Base-by-base conservation (phyloP, 2,329 filamentous ascomycete genomes). In the Cladophialophora bantiana region DNA sequence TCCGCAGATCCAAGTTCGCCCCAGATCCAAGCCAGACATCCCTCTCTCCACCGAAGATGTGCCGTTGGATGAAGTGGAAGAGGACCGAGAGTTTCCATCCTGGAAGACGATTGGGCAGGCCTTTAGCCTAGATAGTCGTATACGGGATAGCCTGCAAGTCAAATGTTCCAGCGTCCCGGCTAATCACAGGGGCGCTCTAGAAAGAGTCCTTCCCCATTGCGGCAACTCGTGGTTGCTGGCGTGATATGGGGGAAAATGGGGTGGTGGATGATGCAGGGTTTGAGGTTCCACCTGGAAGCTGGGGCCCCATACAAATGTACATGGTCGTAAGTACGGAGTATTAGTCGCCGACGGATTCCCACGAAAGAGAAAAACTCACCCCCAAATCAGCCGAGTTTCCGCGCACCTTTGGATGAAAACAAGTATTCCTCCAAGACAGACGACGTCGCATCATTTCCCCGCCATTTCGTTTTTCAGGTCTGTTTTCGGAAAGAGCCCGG, bases 401-500 rank as follows among this genome's bases (percentile, higher is more conserved):
- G 40, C 45, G 4, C 15, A 18, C 10, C 20, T 26, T 13, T 5
- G 26, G 26, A 26, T 26, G 26, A 3, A 26, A 26, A 26, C 26
- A 26, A 26, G 2, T 26, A 26, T 26, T 26, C 26, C 7, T 31
- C 20, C 20, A 10, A 50, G 18, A 31, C 9, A 50, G 18, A 31
- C 9, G 26, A 50, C 7, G 45, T 50, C 18, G 45, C 20, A 50
- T 50, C 26, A 26, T 26, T 15, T n/a, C 40, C 15, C n/a, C 13
- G 40, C 10, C 3, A 6, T 26, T 26, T 50, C 40, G 1, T 3
- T 50, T 18, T 12, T 20, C 9, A 50, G 10, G 7, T 50, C 45
- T 50, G 18, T 10, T 50, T 50, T 26, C 10, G 45, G 45, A 50
- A 50, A 50, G 18, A 26, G 45, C 45, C 45, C 45, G 45, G 45